Conservation (phyloP, 257 asterid genomes). For the Salvia hispanica region DNA sequence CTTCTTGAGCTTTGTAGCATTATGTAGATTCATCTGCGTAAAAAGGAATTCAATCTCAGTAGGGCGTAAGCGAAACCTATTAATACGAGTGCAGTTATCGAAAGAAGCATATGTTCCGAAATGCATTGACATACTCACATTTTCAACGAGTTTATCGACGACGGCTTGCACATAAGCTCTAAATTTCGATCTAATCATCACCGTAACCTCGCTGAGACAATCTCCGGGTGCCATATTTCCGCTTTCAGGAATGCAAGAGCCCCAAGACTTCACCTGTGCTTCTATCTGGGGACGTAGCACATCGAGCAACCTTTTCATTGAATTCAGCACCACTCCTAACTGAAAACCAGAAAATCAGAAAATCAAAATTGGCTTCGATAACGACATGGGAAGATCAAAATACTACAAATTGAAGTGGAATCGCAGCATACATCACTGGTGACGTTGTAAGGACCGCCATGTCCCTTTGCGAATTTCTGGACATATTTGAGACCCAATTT, state of each 20-base stretch:
- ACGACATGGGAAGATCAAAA: background rate
- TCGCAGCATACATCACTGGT: constrained; percentile 57
- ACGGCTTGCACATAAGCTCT: constrained; percentile 75
- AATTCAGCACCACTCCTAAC: constrained; percentile 84
- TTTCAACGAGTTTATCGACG: constrained; percentile 79
- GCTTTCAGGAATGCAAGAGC: constrained; percentile 72
- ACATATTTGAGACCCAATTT: constrained; percentile 88
- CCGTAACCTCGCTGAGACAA: constrained; percentile 78
- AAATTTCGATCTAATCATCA: constrained; percentile 87
- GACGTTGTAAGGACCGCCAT: constrained; percentile 48
- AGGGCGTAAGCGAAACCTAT: background rate
- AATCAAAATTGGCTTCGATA: background rate
- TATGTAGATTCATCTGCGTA: constrained; percentile 75
- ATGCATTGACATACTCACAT: constrained; percentile 51
- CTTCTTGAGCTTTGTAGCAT: constrained; percentile 75
- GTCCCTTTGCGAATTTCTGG: constrained; percentile 79
- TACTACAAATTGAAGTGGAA: background rate
- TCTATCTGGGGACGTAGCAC: constrained; percentile 69
- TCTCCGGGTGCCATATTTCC: constrained; percentile 69
- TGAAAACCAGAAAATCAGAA: constrained; percentile 26
- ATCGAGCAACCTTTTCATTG: constrained; percentile 90
- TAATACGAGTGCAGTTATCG: constrained; percentile 29
- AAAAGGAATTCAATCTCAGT: background rate
- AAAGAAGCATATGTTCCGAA: background rate
- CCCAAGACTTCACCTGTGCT: constrained; percentile 71